Evolutionary conservation across 352 stramenopile species (phyloP).

Genomic region (Saprolegnia parasitica): DNA sequence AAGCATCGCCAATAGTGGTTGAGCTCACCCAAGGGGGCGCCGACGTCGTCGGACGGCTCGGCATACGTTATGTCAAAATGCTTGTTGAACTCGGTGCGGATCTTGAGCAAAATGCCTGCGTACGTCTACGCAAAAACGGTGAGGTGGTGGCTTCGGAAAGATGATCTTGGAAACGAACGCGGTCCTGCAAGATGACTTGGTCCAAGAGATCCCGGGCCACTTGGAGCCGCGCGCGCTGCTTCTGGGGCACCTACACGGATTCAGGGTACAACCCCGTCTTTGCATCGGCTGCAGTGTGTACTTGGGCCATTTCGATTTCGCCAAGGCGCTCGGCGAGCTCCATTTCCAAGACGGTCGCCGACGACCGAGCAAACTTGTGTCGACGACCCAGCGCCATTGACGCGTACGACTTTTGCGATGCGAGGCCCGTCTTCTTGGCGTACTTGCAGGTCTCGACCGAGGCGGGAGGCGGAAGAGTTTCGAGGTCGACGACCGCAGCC

Average conservation of each 20-base stretch:
- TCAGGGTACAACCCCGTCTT: not conserved
- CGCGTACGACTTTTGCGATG: not conserved
- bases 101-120: constrained; percentile 44
- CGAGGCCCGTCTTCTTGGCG: not conserved
- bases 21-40: not conserved
- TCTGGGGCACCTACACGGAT: not conserved
- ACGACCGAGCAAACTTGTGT: not conserved
- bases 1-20: too few relatives aligned
- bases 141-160: not conserved
- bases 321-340: constrained; percentile 58
- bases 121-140: constrained; percentile 36
- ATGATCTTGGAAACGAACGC: constrained; percentile 33
- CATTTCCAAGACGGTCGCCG: constrained; percentile 39
- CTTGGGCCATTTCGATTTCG: constrained; percentile 61
- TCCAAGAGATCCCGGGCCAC: constrained; percentile 36
- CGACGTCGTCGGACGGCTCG: constrained; percentile 25
- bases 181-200: constrained; percentile 50
- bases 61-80: constrained; percentile 33
- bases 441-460: too few relatives aligned
- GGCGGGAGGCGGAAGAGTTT: too few relatives aligned
- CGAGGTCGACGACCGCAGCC: too few relatives aligned
- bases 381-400: too few relatives aligned
- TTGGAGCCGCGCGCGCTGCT: not conserved
- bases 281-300: constrained; percentile 22
- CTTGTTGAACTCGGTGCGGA: constrained; percentile 57